Base-by-base conservation (phyloP, 495 filamentous ascomycete species). In the Podospora australis region DNA sequence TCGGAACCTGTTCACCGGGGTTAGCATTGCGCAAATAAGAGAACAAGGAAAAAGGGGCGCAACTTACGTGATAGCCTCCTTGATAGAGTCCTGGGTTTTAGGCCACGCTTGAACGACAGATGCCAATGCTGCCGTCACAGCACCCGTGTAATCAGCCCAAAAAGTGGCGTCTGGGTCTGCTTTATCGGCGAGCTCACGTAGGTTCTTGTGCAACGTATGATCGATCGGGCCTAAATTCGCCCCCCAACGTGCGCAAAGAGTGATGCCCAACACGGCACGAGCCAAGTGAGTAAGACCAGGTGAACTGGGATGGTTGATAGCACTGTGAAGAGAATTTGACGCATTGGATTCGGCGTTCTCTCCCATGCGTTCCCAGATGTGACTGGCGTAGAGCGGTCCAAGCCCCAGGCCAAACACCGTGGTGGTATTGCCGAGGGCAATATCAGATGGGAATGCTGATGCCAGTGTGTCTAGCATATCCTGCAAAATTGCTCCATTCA, bases 171-270 rank as follows among this genome's bases (percentile, higher is more conserved):
- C 64, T 0, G 62, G 55, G 48, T 62, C 56, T 6, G 57, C 49
- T 11, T 48, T 49, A 29, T 53, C 47, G 22, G 69, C 50, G 48
- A 74, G 49, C 29, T 52, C 58, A 19, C 63, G 63, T 2, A 80
- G 55, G 40, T 67, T 68, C 11, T 50, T 35, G 24, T 63, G 57
- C 10, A 78, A 56, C 7, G 61, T 55, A 36, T 60, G 57, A 48
- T 80, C 72, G 20, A 74, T 71, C 2, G 73, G 68, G 13, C 66
- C 67, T 8, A 95, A 66, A 47, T 78, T 72, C 6, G 78, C 81
- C 11, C 82, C 86, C 78, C 87, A 94, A 52, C 90, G 75, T 38
- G 83, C 85, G 44, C 82, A 89, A 10, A 91, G 75, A 2, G 84
- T 76, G 2, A 96, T 66, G 0, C 82, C 85, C 2, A 96, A 66